phyloP scores from a whole-genome alignment of 1,284 basidiomycete genomes.

The Rugiboletus extremiorientalis region DNA sequence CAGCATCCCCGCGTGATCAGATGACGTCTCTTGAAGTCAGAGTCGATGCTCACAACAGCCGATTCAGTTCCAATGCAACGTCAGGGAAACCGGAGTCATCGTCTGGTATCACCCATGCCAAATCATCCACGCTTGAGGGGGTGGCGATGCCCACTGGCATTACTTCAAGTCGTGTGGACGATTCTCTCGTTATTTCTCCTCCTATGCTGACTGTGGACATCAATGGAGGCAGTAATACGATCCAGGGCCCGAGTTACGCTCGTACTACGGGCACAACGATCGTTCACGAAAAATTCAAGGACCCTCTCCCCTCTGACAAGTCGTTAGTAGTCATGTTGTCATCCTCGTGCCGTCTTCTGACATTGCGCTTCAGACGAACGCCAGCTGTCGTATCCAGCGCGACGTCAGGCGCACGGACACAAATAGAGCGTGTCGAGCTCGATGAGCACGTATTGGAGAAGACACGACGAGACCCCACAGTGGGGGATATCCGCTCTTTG shows the following conservation, averaged over 20 bases:
- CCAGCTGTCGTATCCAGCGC: background rate
- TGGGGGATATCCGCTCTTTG: background rate
- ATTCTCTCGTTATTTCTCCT: background rate
- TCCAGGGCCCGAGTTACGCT: background rate
- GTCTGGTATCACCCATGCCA: background rate
- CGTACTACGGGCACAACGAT: background rate
- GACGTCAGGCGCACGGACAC: background rate
- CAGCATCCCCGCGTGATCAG: background rate
- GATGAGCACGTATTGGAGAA: background rate
- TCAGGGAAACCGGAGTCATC: background rate
- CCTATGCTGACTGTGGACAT: background rate
- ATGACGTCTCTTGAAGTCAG: background rate
- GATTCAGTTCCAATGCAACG: background rate
- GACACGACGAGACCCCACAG: background rate
- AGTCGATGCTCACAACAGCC: background rate
- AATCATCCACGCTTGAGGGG: background rate
- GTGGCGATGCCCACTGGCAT: background rate
- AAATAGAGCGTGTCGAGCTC: background rate
- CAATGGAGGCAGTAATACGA: background rate
- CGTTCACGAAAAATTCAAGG: background rate
- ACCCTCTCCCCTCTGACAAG: background rate
- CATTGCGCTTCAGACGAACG: slow-evolving; percentile 1
- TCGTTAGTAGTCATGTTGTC: slow-evolving; percentile 9
- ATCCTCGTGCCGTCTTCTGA: background rate
- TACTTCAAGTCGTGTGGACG: background rate